Evolutionary conservation across 73 alveolate genomes (phyloP), one percentile per base, ranked within the genome.

Genomic region (Urostyla sp.): DNA sequence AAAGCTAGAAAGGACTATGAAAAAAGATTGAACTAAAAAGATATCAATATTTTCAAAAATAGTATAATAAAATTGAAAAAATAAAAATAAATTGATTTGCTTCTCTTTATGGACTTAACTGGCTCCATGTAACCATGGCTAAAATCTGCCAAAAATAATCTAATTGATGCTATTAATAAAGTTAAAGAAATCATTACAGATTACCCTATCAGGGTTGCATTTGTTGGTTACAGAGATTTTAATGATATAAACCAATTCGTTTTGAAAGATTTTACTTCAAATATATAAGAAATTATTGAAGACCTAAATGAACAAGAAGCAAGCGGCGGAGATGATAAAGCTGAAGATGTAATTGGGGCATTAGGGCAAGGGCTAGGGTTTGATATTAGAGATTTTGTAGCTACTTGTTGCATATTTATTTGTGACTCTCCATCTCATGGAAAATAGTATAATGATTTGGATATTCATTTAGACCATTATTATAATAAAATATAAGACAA

Each of bases 291-390:
- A 8, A 5, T 50, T 15, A 16, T 18, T 7, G 20, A 50, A 32
- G 6, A 50, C 10, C 16, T 50, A 8, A 5, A 5, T 18, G 10
- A 50, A 50, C 6, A 18, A 7, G 6, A 50, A 50, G 30, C 61
- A 8, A 5, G 6, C 23, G 61, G 61, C 6, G 61, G 61, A 50
- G 61, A 32, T 7, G 61, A 50, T 50, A 16, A 5, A 50, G 61
- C 61, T 50, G 61, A 50, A 32, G 61, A 50, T 50, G 61, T 50
- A 15, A 16, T 32, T 50, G 61, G 61, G 6, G 61, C 61, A 50
- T 16, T 50, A 8, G 24, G 23, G 23, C 24, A 50, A 15, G 61
- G 30, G 10, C 61, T 8, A 15, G 23, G 23, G 23, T 50, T 50
- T 50, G 6, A 13, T 8, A 18, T 50, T 50, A 50, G 6, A 18